Base-by-base conservation (phyloP, 495 filamentous ascomycete species). In the Achaetomiella virescens region DNA sequence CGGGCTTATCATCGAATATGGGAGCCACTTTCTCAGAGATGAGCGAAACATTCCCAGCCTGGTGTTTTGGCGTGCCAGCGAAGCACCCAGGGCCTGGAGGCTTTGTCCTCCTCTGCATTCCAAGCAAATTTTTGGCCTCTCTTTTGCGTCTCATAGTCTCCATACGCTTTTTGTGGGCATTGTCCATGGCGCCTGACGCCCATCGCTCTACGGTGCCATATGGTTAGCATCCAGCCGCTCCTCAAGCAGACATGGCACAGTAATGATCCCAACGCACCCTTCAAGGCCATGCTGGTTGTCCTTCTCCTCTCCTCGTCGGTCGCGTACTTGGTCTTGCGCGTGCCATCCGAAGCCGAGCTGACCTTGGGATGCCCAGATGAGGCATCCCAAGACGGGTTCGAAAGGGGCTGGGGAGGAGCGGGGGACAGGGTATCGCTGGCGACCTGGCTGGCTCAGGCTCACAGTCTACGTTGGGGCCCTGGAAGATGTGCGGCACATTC, bases 141-240 rank as follows among this genome's bases (percentile, higher is more conserved):
- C 22, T 53, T 18, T 21, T 56, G 0, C 27, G 33, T 12, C 15
- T 55, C 4, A 63, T 4, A 4, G 65, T 62, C 15, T 59, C 54
- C 3, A 36, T 1, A 2, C 57, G 35, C 48, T 61, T 61, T 8
- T 48, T 53, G 37, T 17, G 40, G 10, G 59, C 60, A 43, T 61
- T 31, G 18, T 56, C 55, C 65, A 63, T 67, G 6, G 6, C 11
- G n/a, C 65, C 62, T 5, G 62, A 57, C 7, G 57, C 59, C 65
- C 65, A 67, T 52, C 65, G 59, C 29, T 52, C 57, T 64, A 44
- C 11, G 17, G 31, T n/a, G 14, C 2, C 47, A 12, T 18, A 6
- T 21, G 4, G 11, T 22, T 45, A 46, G 25, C 24, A 22, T 21
- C 18, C 10, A 43, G 4, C 41, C 2, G n/a, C n/a, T 11, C 21